A percentile compares a stretch with the other conserved stretches of the same genome.
These are phyloP conservation scores for Avena atlantica DNA, from an alignment of 176 grass and related monocot species.

Conservation along the genomic window DNA sequence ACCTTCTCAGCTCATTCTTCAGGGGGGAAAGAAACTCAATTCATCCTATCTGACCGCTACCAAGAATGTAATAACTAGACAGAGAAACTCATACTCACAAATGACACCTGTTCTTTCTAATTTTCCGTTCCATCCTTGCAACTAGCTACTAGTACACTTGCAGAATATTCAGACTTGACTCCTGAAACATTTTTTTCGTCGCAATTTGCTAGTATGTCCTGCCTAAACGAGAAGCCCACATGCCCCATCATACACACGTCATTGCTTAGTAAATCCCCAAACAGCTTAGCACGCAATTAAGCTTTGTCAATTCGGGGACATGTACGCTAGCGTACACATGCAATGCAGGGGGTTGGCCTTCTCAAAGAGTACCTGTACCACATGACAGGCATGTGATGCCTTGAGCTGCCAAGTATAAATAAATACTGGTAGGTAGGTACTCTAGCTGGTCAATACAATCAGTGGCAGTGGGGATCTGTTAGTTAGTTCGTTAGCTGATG, in stretches of 20 bases:
- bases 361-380: conserved; percentile 6
- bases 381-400: conserved; percentile 44
- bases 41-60: no score
- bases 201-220: background rate
- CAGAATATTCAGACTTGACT: background rate
- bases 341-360: conserved; percentile 38
- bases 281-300: conserved; percentile 33
- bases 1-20: no score
- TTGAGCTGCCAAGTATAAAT: background rate
- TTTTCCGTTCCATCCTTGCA: no score
- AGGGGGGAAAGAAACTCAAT: no score
- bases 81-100: no score
- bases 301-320: conserved; percentile 19
- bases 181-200: background rate
- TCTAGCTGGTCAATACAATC: conserved; percentile 34
- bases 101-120: background rate
- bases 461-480: conserved; percentile 25
- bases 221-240: conserved; percentile 14
- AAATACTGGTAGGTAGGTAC: conserved; percentile 13
- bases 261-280: conserved; percentile 18
- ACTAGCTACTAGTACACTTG: background rate
- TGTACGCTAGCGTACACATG: conserved; percentile 13
- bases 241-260: background rate
- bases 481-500: conserved; percentile 9
- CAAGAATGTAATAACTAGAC: no score